Evolutionary conservation across 805 yeast genomes (phyloP), one percentile per base, ranked within the genome.

Genomic region (Ogataea nakhonphanomensis): DNA sequence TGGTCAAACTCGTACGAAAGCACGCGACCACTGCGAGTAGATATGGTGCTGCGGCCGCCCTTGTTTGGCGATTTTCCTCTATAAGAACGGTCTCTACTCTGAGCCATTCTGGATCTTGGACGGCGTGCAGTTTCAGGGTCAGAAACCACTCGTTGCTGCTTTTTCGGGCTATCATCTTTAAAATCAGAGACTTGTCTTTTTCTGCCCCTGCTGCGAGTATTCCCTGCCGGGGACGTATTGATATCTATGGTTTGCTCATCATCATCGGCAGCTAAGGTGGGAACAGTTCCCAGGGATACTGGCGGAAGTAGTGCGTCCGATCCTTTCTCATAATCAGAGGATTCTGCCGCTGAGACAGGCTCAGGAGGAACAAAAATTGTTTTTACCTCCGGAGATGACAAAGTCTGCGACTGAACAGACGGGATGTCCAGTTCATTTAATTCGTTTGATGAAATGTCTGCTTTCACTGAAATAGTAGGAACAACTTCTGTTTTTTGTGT

Each of bases 1-100:
- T 51, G 52, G 11, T 55, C 63, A 1, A 56, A 39, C 17, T 57
- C 62, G 36, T 58, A 58, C 3, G 63, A 58, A 28, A 59, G 38
- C 8, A 58, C 59, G 11, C 62, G 48, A 8, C 58, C 59, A 34
- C 59, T 55, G 38, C 59, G 48, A 1, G 59, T 55, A 6, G 57
- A 45, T 8, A 55, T 55, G 4, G 58, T 55, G 30, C 58, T 55
- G 41, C 58, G 46, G 12, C 46, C 39, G 38, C 43, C 44, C 23
- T 44, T 49, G 25, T 45, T 46, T 12, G 55, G 47, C 7, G 56
- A 49, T 2, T 53, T 53, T 5, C 52, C 57, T 17, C 57, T 38
- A 29, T 51, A 55, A 5, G 50, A 43, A 22, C 42, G 37, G 32
- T 57, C 61, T 22, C 51, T 53, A 32, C 62, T 42, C 9, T 50